Evolutionary conservation across 202 grass and related monocot genomes (phyloP).

Genomic region (Musa balbisiana): DNA sequence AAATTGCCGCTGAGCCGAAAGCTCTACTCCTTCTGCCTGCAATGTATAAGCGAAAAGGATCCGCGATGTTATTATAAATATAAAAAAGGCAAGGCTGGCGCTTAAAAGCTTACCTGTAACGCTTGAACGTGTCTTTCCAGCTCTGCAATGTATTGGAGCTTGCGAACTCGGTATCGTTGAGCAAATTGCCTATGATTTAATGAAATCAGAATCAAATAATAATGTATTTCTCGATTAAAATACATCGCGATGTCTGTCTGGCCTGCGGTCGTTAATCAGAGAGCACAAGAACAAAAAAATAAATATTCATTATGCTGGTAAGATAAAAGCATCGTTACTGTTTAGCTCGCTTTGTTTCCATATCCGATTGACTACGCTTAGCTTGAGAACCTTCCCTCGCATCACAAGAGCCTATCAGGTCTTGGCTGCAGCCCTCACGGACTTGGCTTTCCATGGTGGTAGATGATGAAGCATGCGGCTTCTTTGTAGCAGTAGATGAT

Average conservation of each 20-base stretch:
- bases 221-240: background rate
- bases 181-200: constrained; percentile 64
- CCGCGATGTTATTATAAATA: background rate
- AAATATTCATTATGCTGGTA: background rate
- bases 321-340: constrained; percentile 39
- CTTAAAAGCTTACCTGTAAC: constrained; percentile 48
- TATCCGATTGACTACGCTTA: constrained; percentile 48
- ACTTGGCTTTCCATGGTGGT: constrained; percentile 29
- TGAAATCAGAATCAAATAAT: background rate
- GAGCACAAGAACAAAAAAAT: background rate
- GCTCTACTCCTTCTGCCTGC: constrained; percentile 75
- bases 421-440: constrained; percentile 30
- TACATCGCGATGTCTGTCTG: too few species aligned
- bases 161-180: constrained; percentile 83
- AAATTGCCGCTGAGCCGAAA: constrained; percentile 83
- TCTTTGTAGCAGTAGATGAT: constrained; percentile 13
- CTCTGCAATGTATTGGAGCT: constrained; percentile 98
- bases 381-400: constrained; percentile 48
- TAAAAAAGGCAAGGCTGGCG: background rate
- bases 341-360: constrained; percentile 78
- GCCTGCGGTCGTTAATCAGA: background rate
- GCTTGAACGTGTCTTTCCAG: constrained; percentile 83
- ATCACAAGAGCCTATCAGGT: constrained; percentile 28
- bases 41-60: constrained; percentile 19
- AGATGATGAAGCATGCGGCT: constrained; percentile 37